These are phyloP conservation scores for Silene uniflora DNA, from an alignment of 148 eudicot species.

Conservation along the genomic window DNA sequence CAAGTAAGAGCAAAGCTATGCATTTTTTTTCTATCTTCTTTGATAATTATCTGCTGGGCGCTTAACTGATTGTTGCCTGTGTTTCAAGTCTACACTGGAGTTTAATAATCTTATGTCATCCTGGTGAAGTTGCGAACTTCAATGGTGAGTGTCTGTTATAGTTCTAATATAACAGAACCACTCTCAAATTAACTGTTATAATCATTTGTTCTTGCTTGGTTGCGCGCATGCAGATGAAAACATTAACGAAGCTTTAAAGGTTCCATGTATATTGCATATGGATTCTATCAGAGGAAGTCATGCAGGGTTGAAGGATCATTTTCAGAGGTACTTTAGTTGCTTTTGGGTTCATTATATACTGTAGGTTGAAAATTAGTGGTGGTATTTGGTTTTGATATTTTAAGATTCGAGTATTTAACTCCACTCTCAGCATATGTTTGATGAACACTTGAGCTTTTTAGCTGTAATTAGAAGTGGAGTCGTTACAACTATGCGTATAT, in stretches of 20 bases:
- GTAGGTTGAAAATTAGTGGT: not conserved
- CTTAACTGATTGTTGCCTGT: conserved; percentile 13
- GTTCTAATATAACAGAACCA: conserved; percentile 2
- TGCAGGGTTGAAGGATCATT: conserved; percentile 60
- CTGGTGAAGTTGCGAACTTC: conserved; percentile 61
- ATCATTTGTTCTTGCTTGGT: conserved; percentile 10
- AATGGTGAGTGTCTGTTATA: conserved; percentile 44
- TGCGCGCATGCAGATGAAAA: conserved; percentile 41
- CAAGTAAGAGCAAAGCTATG: conserved; percentile 46
- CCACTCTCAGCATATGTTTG: too few species aligned
- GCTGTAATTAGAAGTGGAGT: not conserved
- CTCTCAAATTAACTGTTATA: not conserved
- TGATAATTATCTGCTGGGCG: conserved; percentile 14
- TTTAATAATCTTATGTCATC: conserved; percentile 80
- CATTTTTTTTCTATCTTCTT: not conserved
- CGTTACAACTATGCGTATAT: not conserved
- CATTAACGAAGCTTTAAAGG: conserved; percentile 39
- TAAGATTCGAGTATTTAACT: too few species aligned
- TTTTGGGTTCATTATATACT: not conserved
- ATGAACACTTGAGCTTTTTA: not conserved
- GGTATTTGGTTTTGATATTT: not conserved
- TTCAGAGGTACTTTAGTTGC: conserved; percentile 60
- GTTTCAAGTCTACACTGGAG: conserved; percentile 93
- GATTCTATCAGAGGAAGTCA: conserved; percentile 93
- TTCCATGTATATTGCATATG: conserved; percentile 94